These are phyloP conservation scores for Ganoderma leucocontextum DNA, from an alignment of 1,284 basidiomycete species.

Conservation along the genomic window DNA sequence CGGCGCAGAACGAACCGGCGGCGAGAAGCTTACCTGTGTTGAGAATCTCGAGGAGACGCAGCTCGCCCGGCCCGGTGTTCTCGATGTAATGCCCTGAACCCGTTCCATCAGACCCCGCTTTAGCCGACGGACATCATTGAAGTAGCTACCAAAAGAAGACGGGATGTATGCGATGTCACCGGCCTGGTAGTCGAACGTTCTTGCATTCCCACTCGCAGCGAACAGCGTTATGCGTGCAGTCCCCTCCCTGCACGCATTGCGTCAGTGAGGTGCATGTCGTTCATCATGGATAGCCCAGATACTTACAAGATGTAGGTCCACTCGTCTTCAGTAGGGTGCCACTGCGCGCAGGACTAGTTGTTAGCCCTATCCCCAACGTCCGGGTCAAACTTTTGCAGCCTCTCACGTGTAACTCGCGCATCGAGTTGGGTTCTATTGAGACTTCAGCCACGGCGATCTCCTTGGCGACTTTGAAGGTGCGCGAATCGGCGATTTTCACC, in stretches of 20 bases:
- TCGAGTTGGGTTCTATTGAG: conserved; percentile 61
- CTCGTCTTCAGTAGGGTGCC: conserved; percentile 76
- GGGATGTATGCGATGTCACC: conserved; percentile 70
- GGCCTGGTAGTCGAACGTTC: conserved; percentile 73
- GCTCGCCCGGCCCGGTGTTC: conserved; percentile 69
- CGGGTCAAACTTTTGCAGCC: background rate
- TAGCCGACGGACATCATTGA: conserved; percentile 7
- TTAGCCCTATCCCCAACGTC: background rate
- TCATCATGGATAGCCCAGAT: background rate
- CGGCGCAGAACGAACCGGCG: too few species aligned
- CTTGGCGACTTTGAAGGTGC: conserved; percentile 61
- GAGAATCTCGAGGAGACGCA: conserved; percentile 71
- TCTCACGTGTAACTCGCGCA: conserved; percentile 66
- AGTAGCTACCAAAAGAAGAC: conserved; percentile 52
- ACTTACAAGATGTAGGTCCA: conserved; percentile 48
- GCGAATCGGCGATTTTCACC: conserved; percentile 67
- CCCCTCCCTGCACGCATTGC: conserved; percentile 53
- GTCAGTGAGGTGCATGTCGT: background rate
- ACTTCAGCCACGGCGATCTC: conserved; percentile 68
- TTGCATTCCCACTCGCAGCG: conserved; percentile 64
- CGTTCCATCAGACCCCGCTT: background rate
- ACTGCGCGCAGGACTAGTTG: conserved; percentile 49
- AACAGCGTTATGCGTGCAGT: conserved; percentile 69
- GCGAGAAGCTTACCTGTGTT: conserved; percentile 50
- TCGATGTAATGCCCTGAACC: conserved; percentile 69